A percentile compares a stretch with the other conserved stretches of the same genome.
These are phyloP conservation scores for Venturia nashicola DNA, from an alignment of 2,329 filamentous ascomycete genomes.

Conservation along the genomic window DNA sequence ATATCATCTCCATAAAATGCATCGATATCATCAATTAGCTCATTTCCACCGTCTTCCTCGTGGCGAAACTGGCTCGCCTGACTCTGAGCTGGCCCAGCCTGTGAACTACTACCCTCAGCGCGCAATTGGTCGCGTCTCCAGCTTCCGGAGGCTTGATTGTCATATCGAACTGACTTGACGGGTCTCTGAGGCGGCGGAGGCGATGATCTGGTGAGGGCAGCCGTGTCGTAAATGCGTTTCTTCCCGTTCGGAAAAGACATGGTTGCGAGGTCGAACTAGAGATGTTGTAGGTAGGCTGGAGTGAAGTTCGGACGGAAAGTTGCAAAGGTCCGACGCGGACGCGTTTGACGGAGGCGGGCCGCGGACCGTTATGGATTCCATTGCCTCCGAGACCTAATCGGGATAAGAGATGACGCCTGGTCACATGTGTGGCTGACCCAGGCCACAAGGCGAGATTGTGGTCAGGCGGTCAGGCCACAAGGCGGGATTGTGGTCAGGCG, in stretches of 20 bases:
- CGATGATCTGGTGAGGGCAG: neutral
- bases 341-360: neutral
- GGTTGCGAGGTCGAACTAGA: neutral
- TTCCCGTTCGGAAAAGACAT: neutral
- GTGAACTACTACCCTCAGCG: neutral
- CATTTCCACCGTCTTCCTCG: slow-evolving; percentile 6
- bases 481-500: too few relatives aligned
- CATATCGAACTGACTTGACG: neutral
- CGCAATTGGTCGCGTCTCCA: neutral
- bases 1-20: neutral
- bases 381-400: too few relatives aligned
- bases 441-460: too few relatives aligned
- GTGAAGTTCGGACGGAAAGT: neutral
- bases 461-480: too few relatives aligned
- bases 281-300: neutral
- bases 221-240: neutral
- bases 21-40: slow-evolving; percentile 3
- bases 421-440: too few relatives aligned
- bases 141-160: neutral
- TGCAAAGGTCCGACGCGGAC: neutral
- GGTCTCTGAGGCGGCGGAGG: neutral
- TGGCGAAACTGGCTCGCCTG: slow-evolving; percentile 6
- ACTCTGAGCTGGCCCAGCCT: neutral
- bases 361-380: too few relatives aligned
- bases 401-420: too few relatives aligned